Conservation (phyloP, 179 eudicot species). For the Amaranthus tricolor region DNA sequence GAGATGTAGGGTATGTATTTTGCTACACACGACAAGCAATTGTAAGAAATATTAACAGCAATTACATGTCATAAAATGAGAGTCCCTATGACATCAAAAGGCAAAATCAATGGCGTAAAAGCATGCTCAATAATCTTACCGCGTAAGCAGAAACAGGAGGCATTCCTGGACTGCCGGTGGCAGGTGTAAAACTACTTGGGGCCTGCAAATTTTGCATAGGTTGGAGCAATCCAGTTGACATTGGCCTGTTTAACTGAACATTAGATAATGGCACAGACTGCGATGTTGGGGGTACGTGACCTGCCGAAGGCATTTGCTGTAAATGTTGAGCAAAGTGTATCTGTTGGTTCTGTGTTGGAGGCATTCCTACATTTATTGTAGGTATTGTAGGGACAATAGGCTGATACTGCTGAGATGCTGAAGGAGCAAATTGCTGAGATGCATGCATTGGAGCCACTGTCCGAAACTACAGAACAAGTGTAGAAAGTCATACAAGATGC, state of each 20-base stretch:
- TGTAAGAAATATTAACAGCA: conserved; percentile 26
- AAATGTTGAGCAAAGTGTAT: conserved; percentile 64
- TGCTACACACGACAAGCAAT: conserved; percentile 44
- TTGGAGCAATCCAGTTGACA: conserved; percentile 44
- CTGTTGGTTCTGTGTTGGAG: conserved; percentile 53
- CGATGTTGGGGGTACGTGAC: conserved; percentile 42
- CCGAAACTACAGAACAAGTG: conserved; percentile 55
- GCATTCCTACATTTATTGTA: conserved; percentile 51
- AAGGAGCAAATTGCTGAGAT: conserved; percentile 52
- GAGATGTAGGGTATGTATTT: conserved; percentile 46
- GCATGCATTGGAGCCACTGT: conserved; percentile 52
- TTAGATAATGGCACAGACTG: conserved; percentile 53
- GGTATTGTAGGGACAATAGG: conserved; percentile 43
- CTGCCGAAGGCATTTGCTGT: conserved; percentile 51
- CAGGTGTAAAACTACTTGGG: conserved; percentile 47
- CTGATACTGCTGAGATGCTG: conserved; percentile 67
- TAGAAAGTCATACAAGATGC: background rate
- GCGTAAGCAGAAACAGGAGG: conserved; percentile 48
- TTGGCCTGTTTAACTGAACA: conserved; percentile 48
- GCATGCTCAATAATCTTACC: conserved; percentile 42
- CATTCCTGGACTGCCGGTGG: conserved; percentile 47
- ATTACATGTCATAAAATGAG: conserved; percentile 6
- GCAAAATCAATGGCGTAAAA: conserved; percentile 9
- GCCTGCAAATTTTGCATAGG: conserved; percentile 53
- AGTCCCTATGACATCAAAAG: background rate